Base-by-base conservation (phyloP, 106 monocot species). In the Amphibolis antarctica region DNA sequence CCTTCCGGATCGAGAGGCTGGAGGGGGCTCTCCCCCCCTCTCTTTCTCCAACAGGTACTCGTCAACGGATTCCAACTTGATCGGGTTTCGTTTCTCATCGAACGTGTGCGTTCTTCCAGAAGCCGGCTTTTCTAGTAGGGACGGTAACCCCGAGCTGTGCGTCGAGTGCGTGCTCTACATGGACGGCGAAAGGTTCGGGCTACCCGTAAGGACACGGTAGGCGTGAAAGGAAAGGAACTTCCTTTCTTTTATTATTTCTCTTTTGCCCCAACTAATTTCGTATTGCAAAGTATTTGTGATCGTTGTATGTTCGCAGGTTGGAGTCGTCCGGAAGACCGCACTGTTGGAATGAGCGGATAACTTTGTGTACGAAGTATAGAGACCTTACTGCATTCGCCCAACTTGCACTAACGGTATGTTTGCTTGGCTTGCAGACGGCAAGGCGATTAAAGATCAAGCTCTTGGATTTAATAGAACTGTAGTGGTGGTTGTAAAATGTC, bases 311-410 rank as follows among this genome's bases (percentile, higher is more conserved):
- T 29, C 28, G 15, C 79, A 94, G 94, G 77, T 55, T 96, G 59
- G 82, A 96, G 78, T 82, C 89, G 48, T 89, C 86, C 2, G 89
- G 83, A 10, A 70, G 64, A 21, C 80, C 80, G 13, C 81, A 86
- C 72, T 86, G 86, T 52, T 96, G 90, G 89, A 90, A 86, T 71
- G 90, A 96, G 65, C 75, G 78, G 51, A 79, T 96, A 47, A 96
- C 84, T 17, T 48, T 96, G 43, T 90, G 80, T 66, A 76, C 90
- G 19, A 96, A 96, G 58, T 96, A 96, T 72, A 69, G 96, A n/a
- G 96, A 96, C 64, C 72, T 96, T 42, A 96, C 96, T 57, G 78
- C 86, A 36, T 79, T 75, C 44, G 75, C 96, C 17, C 96, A 90
- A 63, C 86, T 96, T 64, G 77, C 80, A 42, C 63, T 96, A 24